phyloP scores from a whole-genome alignment of 495 filamentous ascomycete genomes.

The Coniosporium apollinis region DNA sequence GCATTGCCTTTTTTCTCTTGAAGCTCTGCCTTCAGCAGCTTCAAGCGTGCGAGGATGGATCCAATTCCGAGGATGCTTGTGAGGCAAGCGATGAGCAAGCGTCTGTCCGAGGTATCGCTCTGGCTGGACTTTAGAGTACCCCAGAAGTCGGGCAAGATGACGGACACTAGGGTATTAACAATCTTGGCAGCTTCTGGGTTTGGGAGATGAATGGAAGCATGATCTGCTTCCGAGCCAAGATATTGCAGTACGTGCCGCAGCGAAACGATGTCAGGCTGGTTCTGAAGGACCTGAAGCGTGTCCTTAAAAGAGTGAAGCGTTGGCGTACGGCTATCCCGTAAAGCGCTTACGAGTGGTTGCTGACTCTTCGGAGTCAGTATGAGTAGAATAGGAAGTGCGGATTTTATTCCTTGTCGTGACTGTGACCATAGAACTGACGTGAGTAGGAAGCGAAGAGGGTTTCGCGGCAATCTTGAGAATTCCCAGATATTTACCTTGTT shows the following conservation, averaged over 20 bases:
- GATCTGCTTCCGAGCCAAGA: slow-evolving; percentile 27
- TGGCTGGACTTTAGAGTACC: slow-evolving; percentile 22
- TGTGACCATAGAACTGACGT: too few relatives aligned
- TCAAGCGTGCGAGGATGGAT: slow-evolving; percentile 45
- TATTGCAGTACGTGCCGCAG: slow-evolving; percentile 36
- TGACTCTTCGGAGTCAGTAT: too few relatives aligned
- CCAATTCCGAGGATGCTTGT: slow-evolving; percentile 57
- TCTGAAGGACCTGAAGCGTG: slow-evolving; percentile 44
- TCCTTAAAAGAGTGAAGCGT: slow-evolving; percentile 31
- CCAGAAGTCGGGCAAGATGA: slow-evolving; percentile 69
- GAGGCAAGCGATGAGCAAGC: slow-evolving; percentile 46
- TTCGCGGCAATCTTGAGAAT: too few relatives aligned
- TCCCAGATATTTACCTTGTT: too few relatives aligned
- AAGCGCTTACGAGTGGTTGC: too few relatives aligned
- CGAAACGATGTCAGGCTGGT: slow-evolving; percentile 43
- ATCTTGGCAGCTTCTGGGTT: slow-evolving; percentile 51
- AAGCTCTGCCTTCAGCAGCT: slow-evolving; percentile 20
- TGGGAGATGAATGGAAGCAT: slow-evolving; percentile 45
- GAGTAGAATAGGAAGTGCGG: too few relatives aligned
- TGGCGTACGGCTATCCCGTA: too few relatives aligned
- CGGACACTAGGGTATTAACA: slow-evolving; percentile 47
- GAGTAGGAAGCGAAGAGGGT: too few relatives aligned
- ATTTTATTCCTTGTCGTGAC: too few relatives aligned
- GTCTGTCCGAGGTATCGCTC: slow-evolving; percentile 15
- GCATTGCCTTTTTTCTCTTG: slow-evolving; percentile 20